Conservation (phyloP, 1,139 yeast species). For the Blastobotrys proliferans region DNA sequence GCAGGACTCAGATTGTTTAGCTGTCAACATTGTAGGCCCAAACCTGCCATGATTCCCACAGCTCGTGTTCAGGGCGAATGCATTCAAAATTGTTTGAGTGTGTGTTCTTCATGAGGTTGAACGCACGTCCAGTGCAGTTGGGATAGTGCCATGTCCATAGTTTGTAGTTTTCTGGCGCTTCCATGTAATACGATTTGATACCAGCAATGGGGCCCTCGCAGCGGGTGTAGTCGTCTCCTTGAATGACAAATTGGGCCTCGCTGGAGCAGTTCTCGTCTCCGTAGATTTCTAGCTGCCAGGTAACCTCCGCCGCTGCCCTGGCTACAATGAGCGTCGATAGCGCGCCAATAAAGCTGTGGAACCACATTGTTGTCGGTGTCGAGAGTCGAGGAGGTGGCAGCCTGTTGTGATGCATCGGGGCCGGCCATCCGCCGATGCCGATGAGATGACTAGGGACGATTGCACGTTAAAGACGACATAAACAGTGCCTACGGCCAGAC, state of each 20-base stretch:
- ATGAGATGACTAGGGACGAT: too few relatives aligned
- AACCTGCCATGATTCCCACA: slow-evolving; percentile 9
- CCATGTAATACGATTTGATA: neutral
- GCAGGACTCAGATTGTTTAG: neutral
- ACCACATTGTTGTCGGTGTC: too few relatives aligned
- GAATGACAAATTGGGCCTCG: neutral
- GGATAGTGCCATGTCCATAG: slow-evolving; percentile 8
- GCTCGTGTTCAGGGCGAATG: neutral
- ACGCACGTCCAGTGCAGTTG: slow-evolving; percentile 4
- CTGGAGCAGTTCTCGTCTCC: slow-evolving; percentile 3
- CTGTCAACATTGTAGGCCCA: neutral
- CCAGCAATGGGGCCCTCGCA: slow-evolving; percentile 6
- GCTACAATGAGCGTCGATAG: too few relatives aligned
- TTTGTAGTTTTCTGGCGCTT: neutral
- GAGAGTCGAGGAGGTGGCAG: too few relatives aligned
- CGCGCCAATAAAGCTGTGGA: too few relatives aligned
- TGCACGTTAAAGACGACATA: too few relatives aligned
- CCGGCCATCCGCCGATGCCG: too few relatives aligned
- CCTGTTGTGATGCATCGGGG: too few relatives aligned
- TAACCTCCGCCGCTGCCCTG: too few relatives aligned
- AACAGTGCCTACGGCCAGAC: too few relatives aligned
- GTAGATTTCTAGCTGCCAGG: slow-evolving; percentile 8
- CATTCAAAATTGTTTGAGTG: neutral
- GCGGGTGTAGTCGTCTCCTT: slow-evolving; percentile 3
- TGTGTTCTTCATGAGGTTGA: neutral